Conservation (phyloP, 441 rosid species). For the Hura crepitans region DNA sequence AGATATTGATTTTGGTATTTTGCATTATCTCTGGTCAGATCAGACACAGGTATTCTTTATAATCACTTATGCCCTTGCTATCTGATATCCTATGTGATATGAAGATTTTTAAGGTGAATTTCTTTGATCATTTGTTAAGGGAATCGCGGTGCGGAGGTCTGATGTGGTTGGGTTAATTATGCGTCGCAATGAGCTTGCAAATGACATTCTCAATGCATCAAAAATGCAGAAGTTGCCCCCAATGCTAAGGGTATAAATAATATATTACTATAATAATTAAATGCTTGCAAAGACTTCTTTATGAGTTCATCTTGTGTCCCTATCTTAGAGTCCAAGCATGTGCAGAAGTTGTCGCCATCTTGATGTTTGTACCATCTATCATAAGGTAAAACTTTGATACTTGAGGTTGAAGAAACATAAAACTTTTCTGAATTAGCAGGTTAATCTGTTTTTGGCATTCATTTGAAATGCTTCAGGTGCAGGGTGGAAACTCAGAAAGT, state of each 20-base stretch:
- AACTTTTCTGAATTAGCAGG: conserved; percentile 9
- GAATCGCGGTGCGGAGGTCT: conserved; percentile 71
- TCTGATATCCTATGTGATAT: conserved; percentile 23
- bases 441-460: conserved; percentile 3
- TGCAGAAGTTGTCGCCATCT: conserved; percentile 94
- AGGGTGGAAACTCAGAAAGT: conserved; percentile 74
- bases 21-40: conserved; percentile 85
- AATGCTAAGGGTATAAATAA: conserved; percentile 66
- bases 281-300: conserved; percentile 13
- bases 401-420: conserved; percentile 1
- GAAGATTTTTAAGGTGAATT: conserved; percentile 27
- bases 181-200: conserved; percentile 96
- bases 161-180: conserved; percentile 91
- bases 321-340: conserved; percentile 65
- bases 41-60: conserved; percentile 66
- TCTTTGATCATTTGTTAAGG: conserved; percentile 43
- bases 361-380: conserved; percentile 83
- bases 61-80: conserved; percentile 21
- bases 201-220: conserved; percentile 72
- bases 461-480: conserved; percentile 52
- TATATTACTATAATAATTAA: conserved; percentile 22
- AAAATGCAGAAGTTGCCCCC: conserved; percentile 73
- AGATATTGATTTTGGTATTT: conserved; percentile 79
- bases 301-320: conserved; percentile 14
- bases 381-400: conserved; percentile 60